phyloP scores from a whole-genome alignment of 768 basidiomycete genomes.

The Crepidotus variabilis region DNA sequence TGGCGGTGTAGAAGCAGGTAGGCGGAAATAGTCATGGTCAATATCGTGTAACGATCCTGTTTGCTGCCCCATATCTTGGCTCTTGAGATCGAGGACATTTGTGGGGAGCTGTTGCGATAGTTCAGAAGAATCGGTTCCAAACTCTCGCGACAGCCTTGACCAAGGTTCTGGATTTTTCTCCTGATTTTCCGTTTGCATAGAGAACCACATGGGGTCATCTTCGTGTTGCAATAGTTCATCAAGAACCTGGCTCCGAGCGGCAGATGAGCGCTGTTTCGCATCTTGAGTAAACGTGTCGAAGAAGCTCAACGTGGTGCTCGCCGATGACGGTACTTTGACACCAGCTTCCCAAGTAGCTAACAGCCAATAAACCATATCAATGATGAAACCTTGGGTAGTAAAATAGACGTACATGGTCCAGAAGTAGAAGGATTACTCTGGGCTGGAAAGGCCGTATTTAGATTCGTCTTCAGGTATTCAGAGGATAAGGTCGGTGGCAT shows the following conservation, averaged over 20 bases:
- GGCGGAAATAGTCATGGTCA: constrained; percentile 32
- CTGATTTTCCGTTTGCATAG: neutral
- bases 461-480: neutral
- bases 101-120: constrained; percentile 3
- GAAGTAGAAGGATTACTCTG: no score
- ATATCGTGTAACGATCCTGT: constrained; percentile 27
- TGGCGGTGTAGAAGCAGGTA: constrained; percentile 3
- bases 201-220: constrained; percentile 67
- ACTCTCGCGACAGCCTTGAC: neutral
- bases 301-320: constrained; percentile 41
- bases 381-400: neutral
- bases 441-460: neutral
- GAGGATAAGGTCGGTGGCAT: constrained; percentile 10
- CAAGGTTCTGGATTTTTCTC: neutral
- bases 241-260: constrained; percentile 48
- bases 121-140: constrained; percentile 2
- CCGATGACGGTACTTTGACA: neutral
- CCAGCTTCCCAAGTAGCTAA: neutral
- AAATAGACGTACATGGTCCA: no score
- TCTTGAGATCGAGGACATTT: no score
- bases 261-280: constrained; percentile 51
- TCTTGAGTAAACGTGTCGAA: constrained; percentile 58
- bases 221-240: constrained; percentile 64
- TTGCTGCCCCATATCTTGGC: constrained; percentile 11
- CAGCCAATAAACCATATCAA: neutral